Evolutionary conservation across 2,329 filamentous ascomycete genomes (phyloP), one percentile per base, ranked within the genome.

Genomic region (Talaromyces albobiverticillius): DNA sequence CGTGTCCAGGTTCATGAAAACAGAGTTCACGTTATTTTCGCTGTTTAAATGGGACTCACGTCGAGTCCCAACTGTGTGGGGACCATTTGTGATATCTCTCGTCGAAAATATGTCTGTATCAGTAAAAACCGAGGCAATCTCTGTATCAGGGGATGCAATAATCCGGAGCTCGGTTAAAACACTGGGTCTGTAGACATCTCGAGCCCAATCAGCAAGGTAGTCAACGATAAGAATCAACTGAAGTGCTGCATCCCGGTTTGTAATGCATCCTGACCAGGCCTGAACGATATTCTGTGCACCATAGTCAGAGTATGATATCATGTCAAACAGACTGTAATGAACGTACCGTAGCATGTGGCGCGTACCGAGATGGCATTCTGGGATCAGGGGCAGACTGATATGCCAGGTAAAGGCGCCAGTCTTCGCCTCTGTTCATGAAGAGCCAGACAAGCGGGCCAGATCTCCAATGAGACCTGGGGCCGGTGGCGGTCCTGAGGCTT

Each of bases 401-500:
- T 29, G 26, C 26, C 10, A 29, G 26, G 26, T 10, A 29, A 5
- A 29, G 5, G n/a, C 26, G 26, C 59, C 58, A 61, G 25, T 9
- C n/a, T n/a, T 58, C 56, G 5, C 59, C 59, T 22, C 42, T 29
- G 36, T 34, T 53, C 18, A 23, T 25, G 29, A 55, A 57, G 31
- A 60, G 59, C 57, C 57, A 59, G 7, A 59, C 49, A 38, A 60
- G 52, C 4, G 58, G 58, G 4, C 54, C 54, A 23, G 51, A 23
- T 36, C 40, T 29, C 54, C 54, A 58, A 29, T 53, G 47, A 8
- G 52, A 46, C 25, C 53, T 49, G 14, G 50, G 23, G n/a, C 29
- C 55, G 11, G 51, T 46, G 9, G 50, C 54, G 25, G 26, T 11
- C 20, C 26, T 42, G 20, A 60, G 48, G 14, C 55, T 34, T 6